phyloP scores from a whole-genome alignment of 768 basidiomycete genomes.

The Hortiboletus flavorubellus region DNA sequence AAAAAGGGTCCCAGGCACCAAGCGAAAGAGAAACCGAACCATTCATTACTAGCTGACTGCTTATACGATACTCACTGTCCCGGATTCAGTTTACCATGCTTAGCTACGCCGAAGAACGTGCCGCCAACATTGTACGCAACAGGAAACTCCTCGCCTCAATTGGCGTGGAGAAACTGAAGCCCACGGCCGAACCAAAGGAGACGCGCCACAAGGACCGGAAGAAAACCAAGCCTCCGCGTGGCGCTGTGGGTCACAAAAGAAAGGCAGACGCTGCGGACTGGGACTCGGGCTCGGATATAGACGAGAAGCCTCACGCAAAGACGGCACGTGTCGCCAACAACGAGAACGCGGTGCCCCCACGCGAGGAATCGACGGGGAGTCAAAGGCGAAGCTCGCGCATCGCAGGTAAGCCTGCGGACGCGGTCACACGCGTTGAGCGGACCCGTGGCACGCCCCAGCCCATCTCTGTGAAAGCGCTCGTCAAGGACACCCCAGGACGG shows the following conservation, averaged over 20 bases:
- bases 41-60: too few relatives aligned
- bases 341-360: constrained; percentile 14
- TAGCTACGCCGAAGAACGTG: constrained; percentile 35
- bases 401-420: constrained; percentile 55
- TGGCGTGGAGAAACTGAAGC: constrained; percentile 39
- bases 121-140: constrained; percentile 41
- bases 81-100: constrained; percentile 8
- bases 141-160: constrained; percentile 39
- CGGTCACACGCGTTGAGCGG: constrained; percentile 36
- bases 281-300: constrained; percentile 27
- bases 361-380: constrained; percentile 12
- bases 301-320: constrained; percentile 26
- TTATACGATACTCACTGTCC: neutral
- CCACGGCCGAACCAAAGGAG: constrained; percentile 48
- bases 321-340: constrained; percentile 14
- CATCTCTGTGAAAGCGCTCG: constrained; percentile 37
- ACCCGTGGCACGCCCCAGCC: constrained; percentile 34
- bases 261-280: constrained; percentile 28
- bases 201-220: constrained; percentile 19
- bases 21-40: too few relatives aligned
- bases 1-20: neutral
- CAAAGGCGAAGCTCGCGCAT: constrained; percentile 69
- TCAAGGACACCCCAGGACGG: constrained; percentile 35
- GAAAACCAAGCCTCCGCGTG: neutral
- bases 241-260: constrained; percentile 37